Conservation (phyloP, 2,329 filamentous ascomycete genomes). For the Penicillium sp. region DNA sequence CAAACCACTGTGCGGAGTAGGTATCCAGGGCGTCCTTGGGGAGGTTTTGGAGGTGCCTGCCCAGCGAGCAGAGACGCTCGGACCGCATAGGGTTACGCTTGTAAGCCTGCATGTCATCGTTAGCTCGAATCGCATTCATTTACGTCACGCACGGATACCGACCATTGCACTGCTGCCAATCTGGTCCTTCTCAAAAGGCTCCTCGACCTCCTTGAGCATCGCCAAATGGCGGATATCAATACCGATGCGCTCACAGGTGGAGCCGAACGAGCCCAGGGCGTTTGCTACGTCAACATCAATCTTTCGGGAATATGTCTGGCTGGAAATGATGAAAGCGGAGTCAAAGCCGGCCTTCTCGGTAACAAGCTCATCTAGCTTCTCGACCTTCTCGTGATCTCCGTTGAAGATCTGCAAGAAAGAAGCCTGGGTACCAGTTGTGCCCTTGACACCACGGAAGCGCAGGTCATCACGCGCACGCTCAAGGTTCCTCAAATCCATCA, state of each 20-base stretch:
- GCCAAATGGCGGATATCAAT: conserved; percentile 76
- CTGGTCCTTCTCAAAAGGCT: conserved; percentile 80
- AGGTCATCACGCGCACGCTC: conserved; percentile 71
- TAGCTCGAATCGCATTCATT: conserved; percentile 14
- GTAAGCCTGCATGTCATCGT: conserved; percentile 60
- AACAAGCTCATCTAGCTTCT: conserved; percentile 66
- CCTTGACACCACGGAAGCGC: conserved; percentile 74
- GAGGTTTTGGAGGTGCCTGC: conserved; percentile 60
- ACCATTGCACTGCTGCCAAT: conserved; percentile 70
- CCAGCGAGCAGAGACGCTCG: conserved; percentile 65
- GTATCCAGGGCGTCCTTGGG: conserved; percentile 66
- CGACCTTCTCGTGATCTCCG: conserved; percentile 63
- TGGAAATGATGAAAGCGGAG: conserved; percentile 67
- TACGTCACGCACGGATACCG: conserved; percentile 6
- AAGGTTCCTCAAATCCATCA: conserved; percentile 76
- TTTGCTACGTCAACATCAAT: conserved; percentile 82
- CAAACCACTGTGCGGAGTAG: conserved; percentile 75
- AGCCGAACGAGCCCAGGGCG: conserved; percentile 76
- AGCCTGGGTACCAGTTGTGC: conserved; percentile 78
- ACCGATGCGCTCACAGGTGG: conserved; percentile 77
- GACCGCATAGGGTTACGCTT: conserved; percentile 65
- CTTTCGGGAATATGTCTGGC: conserved; percentile 79
- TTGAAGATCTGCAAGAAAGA: conserved; percentile 74
- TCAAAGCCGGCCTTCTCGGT: conserved; percentile 70
- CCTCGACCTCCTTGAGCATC: conserved; percentile 80